Percentiles rank a stretch among this genome's conserved stretches.
Evolutionary conservation across 1,139 yeast species (phyloP).

Genomic region (Saccharomyces pastorianus): DNA sequence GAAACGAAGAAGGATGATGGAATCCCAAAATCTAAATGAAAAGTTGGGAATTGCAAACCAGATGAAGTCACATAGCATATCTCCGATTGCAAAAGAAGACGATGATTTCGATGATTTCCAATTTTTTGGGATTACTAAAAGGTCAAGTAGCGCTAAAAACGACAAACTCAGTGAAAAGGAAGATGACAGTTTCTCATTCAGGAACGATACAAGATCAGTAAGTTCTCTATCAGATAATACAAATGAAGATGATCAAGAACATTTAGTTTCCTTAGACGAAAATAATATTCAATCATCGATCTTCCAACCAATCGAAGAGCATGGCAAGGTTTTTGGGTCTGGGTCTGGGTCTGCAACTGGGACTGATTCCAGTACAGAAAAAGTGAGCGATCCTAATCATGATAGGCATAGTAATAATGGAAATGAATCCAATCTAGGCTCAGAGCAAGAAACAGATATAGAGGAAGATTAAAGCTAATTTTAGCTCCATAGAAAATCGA

Average conservation of each 20-base stretch:
- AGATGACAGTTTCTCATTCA: neutral
- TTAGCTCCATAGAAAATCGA: neutral
- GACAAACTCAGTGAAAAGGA: slow-evolving; percentile 1
- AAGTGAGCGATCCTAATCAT: neutral
- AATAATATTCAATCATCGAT: neutral
- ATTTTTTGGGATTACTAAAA: slow-evolving; percentile 11
- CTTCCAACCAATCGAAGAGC: neutral
- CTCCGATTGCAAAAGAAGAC: slow-evolving; percentile 1
- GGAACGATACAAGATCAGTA: neutral
- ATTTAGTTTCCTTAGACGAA: neutral
- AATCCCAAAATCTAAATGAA: neutral
- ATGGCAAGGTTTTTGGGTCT: slow-evolving; percentile 6
- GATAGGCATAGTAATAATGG: neutral
- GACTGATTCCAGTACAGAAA: neutral
- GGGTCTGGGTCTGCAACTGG: slow-evolving; percentile 10
- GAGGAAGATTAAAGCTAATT: neutral
- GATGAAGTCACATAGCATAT: neutral
- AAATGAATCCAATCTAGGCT: neutral
- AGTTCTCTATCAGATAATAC: neutral
- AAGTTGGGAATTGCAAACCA: neutral
- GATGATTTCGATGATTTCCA: slow-evolving; percentile 12
- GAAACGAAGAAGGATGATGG: slow-evolving; percentile 2
- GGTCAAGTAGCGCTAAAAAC: neutral
- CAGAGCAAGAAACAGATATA: neutral
- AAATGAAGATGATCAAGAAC: neutral